phyloP scores from a whole-genome alignment of 768 basidiomycete genomes.

The Mycena filopes region DNA sequence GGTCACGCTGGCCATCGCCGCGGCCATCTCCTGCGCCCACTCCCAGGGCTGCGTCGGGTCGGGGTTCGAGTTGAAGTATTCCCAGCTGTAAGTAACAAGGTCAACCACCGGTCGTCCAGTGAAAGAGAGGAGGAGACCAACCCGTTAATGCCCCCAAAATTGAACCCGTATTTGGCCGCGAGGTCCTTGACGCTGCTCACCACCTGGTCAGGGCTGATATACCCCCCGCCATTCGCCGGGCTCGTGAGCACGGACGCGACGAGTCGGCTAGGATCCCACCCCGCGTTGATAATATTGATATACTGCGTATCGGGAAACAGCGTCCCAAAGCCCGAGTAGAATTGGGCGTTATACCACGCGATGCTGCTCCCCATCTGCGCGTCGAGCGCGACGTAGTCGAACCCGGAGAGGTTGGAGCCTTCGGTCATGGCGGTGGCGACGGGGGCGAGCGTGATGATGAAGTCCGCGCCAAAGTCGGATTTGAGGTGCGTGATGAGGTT shows the following conservation, averaged over 20 bases:
- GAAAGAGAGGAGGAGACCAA: not conserved
- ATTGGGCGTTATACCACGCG: constrained; percentile 38
- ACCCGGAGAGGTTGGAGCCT: constrained; percentile 40
- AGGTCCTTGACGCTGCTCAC: constrained; percentile 33
- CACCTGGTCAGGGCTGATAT: constrained; percentile 25
- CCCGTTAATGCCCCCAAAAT: constrained; percentile 39
- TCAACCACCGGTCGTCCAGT: not conserved
- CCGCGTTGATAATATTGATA: constrained; percentile 35
- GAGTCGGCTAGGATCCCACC: constrained; percentile 31
- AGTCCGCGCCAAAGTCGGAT: constrained; percentile 37
- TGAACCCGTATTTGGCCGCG: constrained; percentile 33
- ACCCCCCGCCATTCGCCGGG: constrained; percentile 36
- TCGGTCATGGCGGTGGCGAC: constrained; percentile 37
- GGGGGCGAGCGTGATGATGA: constrained; percentile 41
- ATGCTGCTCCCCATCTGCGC: constrained; percentile 26
- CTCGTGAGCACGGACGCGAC: constrained; percentile 38
- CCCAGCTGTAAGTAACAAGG: constrained; percentile 25
- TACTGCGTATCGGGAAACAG: constrained; percentile 36
- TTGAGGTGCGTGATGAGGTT: constrained; percentile 38
- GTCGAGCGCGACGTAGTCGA: constrained; percentile 38
- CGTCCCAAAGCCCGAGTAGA: constrained; percentile 39
- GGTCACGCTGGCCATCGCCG: constrained; percentile 11
- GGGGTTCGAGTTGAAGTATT: constrained; percentile 41
- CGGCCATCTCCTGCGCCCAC: constrained; percentile 33
- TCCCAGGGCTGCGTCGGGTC: constrained; percentile 29